Evolutionary conservation across 352 stramenopile genomes (phyloP).

Genomic region (Globisporangium abappressorium): DNA sequence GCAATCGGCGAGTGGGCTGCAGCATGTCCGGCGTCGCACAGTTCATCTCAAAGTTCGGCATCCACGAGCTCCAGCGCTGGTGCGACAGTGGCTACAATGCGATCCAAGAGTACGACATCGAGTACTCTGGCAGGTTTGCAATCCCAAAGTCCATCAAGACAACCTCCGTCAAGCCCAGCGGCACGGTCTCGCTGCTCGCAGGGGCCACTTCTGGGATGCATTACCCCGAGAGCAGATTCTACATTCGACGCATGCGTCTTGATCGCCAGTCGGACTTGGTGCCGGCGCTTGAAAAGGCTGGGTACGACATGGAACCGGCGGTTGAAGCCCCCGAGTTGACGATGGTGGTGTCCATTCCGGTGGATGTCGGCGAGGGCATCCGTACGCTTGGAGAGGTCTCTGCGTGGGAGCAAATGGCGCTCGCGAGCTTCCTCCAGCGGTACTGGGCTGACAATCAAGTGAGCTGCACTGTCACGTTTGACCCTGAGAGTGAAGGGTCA

Average conservation of each 20-base stretch:
- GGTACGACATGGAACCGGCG: slow-evolving; percentile 79
- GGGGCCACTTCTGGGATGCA: slow-evolving; percentile 93
- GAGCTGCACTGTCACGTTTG: slow-evolving; percentile 93
- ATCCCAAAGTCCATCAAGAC: slow-evolving; percentile 92
- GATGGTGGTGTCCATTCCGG: slow-evolving; percentile 89
- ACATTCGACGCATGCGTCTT: slow-evolving; percentile 89
- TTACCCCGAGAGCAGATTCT: slow-evolving; percentile 91
- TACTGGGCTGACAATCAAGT: slow-evolving; percentile 95
- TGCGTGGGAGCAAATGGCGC: slow-evolving; percentile 91
- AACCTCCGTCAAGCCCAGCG: slow-evolving; percentile 89
- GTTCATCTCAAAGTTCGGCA: slow-evolving; percentile 77
- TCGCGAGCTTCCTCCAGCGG: slow-evolving; percentile 91
- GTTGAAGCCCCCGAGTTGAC: slow-evolving; percentile 59
- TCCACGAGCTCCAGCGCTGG: slow-evolving; percentile 86
- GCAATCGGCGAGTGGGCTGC: slow-evolving; percentile 91
- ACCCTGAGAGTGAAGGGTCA: slow-evolving; percentile 77
- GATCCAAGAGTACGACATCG: slow-evolving; percentile 69
- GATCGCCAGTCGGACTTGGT: slow-evolving; percentile 83
- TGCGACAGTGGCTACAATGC: slow-evolving; percentile 82
- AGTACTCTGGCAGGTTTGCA: slow-evolving; percentile 67
- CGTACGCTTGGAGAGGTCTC: slow-evolving; percentile 82
- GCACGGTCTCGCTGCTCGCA: slow-evolving; percentile 90
- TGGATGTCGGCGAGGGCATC: slow-evolving; percentile 86
- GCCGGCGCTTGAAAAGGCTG: slow-evolving; percentile 56
- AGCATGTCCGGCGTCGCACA: slow-evolving; percentile 93